Evolutionary conservation across 345 rosid genomes (phyloP), one percentile per base, ranked within the genome.

Genomic region (Lumnitzera racemosa): DNA sequence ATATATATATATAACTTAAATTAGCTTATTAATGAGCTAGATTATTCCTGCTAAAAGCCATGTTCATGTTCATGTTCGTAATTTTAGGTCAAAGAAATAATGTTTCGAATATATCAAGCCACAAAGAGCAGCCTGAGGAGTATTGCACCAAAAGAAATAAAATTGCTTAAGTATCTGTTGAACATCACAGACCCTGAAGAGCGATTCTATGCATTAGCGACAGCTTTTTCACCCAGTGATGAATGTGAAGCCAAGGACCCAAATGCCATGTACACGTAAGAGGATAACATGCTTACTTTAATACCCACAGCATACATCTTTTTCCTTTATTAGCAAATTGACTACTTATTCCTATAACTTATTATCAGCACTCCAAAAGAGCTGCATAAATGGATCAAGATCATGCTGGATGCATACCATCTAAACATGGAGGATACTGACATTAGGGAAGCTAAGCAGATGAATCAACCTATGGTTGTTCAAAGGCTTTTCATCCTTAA

Each of bases 181-280:
- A 92, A 89, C 80, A 85, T 92, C 51, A 75, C 78, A 52, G 98
- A 92, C 70, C 98, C 98, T 5, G 96, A 92, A 74, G 96, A 89
- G 78, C 82, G 98, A 49, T 89, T 92, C 74, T 83, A 96, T 16
- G 96, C 96, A 12, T 70, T 92, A 73, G 98, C 98, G 67, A 83
- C 82, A 56, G 87, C 91, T 16, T 92, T 92, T 72, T 83, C 88
- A 23, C 96, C 96, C 0, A 94, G 90, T 0, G 71, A 76, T 66
- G 96, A 87, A 49, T 78, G 52, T 13, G 96, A 87, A 71, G 76
- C 84, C 47, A 89, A 84, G 67, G 87, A 84, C 71, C 90, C 88
- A 41, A 77, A 80, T 31, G 96, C 88, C 50, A 67, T 84, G 46
- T 74, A 87, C 87, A 83, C 94, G 98, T 92, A 74, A 74, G 84